phyloP scores from a whole-genome alignment of 371 early-diverging fungal genomes.

The Mortierella sp. region DNA sequence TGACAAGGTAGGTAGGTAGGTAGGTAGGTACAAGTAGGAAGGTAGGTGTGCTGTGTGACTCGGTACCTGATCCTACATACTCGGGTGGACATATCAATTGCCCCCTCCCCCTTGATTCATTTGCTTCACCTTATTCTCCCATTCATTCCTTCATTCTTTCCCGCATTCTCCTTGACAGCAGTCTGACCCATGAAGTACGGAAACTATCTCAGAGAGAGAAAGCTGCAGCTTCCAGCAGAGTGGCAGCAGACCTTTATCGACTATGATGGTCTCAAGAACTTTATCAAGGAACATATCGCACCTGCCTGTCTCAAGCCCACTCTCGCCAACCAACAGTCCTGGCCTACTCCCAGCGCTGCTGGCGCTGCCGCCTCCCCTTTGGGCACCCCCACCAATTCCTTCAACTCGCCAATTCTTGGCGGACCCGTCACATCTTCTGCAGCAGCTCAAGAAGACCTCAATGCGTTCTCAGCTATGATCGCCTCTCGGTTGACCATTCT shows the following conservation, averaged over 20 bases:
- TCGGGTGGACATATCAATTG: background rate
- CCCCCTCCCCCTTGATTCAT: background rate
- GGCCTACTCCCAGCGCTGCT: constrained; percentile 1
- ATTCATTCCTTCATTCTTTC: constrained; percentile 2
- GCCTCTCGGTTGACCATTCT: constrained; percentile 44
- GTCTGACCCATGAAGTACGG: constrained; percentile 80
- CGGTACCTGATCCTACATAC: constrained; percentile 2
- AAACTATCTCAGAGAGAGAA: constrained; percentile 75
- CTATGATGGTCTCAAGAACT: constrained; percentile 72
- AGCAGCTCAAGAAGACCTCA: constrained; percentile 29
- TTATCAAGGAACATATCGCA: constrained; percentile 69
- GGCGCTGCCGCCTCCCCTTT: background rate
- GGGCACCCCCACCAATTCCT: background rate
- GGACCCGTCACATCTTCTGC: constrained; percentile 21
- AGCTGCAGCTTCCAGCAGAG: constrained; percentile 66
- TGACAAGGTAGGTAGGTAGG: too few relatives aligned
- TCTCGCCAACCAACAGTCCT: constrained; percentile 33
- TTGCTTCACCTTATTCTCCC: background rate
- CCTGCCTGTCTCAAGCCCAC: constrained; percentile 60
- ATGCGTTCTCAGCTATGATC: constrained; percentile 47
- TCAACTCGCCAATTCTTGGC: constrained; percentile 23
- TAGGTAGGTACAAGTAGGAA: too few relatives aligned
- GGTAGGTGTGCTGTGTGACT: background rate
- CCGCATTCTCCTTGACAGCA: background rate
- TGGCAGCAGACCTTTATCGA: constrained; percentile 75